Conservation (phyloP, 805 yeast genomes). For the Barnettozyma populi region DNA sequence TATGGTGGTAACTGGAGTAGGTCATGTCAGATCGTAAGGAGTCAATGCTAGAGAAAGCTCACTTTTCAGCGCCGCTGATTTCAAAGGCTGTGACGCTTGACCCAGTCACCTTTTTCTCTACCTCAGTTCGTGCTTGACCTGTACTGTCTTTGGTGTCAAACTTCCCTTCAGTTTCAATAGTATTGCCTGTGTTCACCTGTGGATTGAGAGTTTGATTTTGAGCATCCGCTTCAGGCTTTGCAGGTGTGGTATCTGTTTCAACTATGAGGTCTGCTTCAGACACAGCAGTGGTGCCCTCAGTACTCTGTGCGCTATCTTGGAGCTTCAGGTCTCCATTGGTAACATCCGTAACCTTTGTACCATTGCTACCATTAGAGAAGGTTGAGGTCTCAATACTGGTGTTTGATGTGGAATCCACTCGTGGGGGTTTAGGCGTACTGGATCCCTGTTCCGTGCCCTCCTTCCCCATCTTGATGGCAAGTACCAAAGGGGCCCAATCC, state of each 20-base stretch:
- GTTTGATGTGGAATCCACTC: not conserved
- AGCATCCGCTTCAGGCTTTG: no score
- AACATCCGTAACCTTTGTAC: not conserved
- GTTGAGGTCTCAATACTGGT: not conserved
- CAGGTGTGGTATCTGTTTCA: not conserved
- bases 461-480: conserved; percentile 32
- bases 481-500: conserved; percentile 37
- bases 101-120: not conserved
- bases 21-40: not conserved
- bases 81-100: not conserved
- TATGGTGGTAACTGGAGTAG: no score
- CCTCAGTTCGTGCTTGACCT: not conserved
- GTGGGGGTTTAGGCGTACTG: not conserved
- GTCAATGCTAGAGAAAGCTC: not conserved
- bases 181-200: not conserved
- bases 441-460: not conserved
- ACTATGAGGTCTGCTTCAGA: not conserved
- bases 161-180: not conserved
- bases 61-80: not conserved
- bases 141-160: not conserved
- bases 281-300: not conserved
- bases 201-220: not conserved
- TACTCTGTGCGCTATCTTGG: no score
- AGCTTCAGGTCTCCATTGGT: not conserved
- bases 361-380: not conserved